Percentiles rank a stretch among this genome's conserved stretches.
Evolutionary conservation across 345 rosid genomes (phyloP).

Genomic region (Theobroma cacao): DNA sequence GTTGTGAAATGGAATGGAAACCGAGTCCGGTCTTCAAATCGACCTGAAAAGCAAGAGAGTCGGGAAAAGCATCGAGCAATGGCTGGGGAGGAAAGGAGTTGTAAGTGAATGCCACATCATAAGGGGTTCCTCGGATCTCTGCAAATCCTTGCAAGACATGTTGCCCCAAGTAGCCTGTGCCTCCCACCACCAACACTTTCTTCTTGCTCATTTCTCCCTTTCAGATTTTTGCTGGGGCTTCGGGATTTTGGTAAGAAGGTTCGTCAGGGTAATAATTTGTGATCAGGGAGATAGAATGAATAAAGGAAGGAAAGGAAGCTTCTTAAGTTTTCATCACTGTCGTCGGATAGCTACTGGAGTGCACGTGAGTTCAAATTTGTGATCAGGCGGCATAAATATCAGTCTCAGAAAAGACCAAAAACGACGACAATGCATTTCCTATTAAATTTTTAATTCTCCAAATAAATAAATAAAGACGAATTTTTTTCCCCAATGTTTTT

Average conservation of each 20-base stretch:
- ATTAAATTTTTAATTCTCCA: neutral
- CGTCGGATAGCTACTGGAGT: neutral
- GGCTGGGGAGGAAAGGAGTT: slow-evolving; percentile 47
- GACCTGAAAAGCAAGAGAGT: slow-evolving; percentile 47
- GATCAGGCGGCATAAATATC: neutral
- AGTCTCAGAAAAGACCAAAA: neutral
- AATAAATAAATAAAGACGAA: neutral
- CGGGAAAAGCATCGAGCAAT: slow-evolving; percentile 56
- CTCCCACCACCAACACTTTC: slow-evolving; percentile 76
- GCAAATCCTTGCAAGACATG: slow-evolving; percentile 62
- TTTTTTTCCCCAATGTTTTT: too few species aligned
- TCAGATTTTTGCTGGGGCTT: neutral
- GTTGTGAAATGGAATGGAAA: slow-evolving; percentile 41
- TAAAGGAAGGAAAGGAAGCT: slow-evolving; percentile 4
- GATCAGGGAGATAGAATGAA: neutral
- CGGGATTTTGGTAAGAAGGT: neutral
- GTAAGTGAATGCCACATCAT: slow-evolving; percentile 61
- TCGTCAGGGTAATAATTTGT: neutral
- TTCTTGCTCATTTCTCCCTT: slow-evolving; percentile 35
- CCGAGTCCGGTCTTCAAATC: slow-evolving; percentile 68
- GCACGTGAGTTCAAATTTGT: neutral
- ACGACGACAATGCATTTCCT: too few species aligned
- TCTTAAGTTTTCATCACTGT: neutral
- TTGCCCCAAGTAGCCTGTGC: slow-evolving; percentile 90
- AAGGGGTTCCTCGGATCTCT: slow-evolving; percentile 29